A percentile compares a stretch with the other conserved stretches of the same genome.
These are phyloP conservation scores for Psidium guajava DNA, from an alignment of 345 rosid species.

Conservation along the genomic window DNA sequence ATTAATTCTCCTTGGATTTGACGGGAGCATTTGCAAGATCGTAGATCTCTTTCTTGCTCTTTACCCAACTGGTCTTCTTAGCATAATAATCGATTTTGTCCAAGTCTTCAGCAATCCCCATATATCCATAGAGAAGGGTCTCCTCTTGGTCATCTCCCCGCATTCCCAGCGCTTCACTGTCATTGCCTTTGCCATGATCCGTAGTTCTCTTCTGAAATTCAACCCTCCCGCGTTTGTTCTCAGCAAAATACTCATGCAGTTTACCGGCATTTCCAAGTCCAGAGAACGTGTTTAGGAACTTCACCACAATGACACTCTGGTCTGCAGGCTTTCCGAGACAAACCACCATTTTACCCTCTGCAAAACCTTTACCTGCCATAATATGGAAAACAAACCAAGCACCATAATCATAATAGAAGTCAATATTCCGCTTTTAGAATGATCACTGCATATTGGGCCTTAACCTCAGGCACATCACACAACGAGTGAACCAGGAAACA, in stretches of 20 bases:
- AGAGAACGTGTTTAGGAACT: conserved; percentile 36
- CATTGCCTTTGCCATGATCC: background rate
- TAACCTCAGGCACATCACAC: background rate
- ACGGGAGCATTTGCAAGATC: conserved; percentile 55
- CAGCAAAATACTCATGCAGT: conserved; percentile 30
- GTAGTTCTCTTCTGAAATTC: conserved; percentile 20
- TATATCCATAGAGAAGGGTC: conserved; percentile 30
- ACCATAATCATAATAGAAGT: background rate
- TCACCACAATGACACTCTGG: conserved; percentile 41
- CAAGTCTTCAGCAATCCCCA: conserved; percentile 49
- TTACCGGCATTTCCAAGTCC: conserved; percentile 37
- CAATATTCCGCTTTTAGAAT: background rate
- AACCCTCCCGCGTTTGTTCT: conserved; percentile 28
- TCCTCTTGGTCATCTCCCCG: conserved; percentile 26
- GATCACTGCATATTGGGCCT: background rate
- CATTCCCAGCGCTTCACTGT: background rate
- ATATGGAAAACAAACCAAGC: background rate
- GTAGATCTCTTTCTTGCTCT: conserved; percentile 44
- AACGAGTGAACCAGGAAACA: background rate
- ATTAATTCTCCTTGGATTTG: conserved; percentile 21
- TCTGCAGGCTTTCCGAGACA: conserved; percentile 44
- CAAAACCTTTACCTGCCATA: conserved; percentile 35
- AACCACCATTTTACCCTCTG: conserved; percentile 35
- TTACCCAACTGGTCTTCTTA: conserved; percentile 25
- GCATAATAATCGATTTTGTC: conserved; percentile 38